A percentile compares a stretch with the other conserved stretches of the same genome.
These are phyloP conservation scores for Mollisiaceae sp. DNA, from an alignment of 2,329 filamentous ascomycete species.

Conservation along the genomic window DNA sequence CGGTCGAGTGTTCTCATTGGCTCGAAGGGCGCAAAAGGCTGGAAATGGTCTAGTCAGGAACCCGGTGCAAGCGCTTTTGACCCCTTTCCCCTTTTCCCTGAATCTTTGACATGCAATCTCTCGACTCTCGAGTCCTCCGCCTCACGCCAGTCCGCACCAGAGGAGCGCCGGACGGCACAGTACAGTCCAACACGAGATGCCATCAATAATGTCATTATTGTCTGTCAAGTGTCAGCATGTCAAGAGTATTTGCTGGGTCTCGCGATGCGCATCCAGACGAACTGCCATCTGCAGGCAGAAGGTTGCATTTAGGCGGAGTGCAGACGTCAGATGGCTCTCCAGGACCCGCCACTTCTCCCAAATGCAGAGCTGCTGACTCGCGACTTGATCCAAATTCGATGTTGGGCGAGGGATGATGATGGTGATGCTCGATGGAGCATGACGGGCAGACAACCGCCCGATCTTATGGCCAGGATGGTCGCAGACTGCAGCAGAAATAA, in stretches of 20 bases:
- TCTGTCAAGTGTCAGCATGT: too few relatives aligned
- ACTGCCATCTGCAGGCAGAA: constrained; percentile 1
- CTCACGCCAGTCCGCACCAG: not conserved
- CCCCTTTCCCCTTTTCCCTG: not conserved
- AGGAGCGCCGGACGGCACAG: not conserved
- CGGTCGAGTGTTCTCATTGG: not conserved
- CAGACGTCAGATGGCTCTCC: not conserved
- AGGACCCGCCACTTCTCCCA: constrained; percentile 2
- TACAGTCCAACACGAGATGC: constrained; percentile 1
- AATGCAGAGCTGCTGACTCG: not conserved
- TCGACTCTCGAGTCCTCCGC: not conserved
- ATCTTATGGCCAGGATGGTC: constrained; percentile 4
- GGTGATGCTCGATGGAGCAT: too few relatives aligned
- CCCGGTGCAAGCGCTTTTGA: constrained; percentile 3
- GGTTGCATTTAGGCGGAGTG: constrained; percentile 2
- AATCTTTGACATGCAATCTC: constrained; percentile 1
- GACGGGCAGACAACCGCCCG: not conserved
- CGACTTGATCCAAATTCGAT: constrained; percentile 1
- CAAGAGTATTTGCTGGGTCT: not conserved
- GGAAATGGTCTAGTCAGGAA: constrained; percentile 3
- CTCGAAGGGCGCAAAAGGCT: not conserved
- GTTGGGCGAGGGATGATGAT: not conserved
- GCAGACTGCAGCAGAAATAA: too few relatives aligned
- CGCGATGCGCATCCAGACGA: not conserved
- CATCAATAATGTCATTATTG: too few relatives aligned